These are phyloP conservation scores for Nannizzia gypsea DNA, from an alignment of 2,329 filamentous ascomycete genomes.

Conservation along the genomic window DNA sequence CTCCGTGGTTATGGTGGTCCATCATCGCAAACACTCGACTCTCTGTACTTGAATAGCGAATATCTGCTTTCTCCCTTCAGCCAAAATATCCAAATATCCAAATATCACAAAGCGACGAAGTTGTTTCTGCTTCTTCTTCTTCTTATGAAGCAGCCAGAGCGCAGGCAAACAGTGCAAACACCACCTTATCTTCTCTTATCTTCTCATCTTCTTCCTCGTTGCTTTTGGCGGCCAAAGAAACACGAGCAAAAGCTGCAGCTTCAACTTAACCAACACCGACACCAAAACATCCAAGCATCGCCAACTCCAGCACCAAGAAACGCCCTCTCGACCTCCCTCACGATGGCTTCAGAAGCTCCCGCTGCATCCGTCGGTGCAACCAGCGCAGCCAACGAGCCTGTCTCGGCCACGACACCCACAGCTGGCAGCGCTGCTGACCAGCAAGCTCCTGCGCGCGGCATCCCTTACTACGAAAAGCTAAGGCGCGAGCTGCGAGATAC, in stretches of 20 bases:
- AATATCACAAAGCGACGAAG: too few relatives aligned
- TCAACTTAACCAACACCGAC: too few relatives aligned
- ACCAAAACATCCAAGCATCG: not conserved
- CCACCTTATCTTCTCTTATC: too few relatives aligned
- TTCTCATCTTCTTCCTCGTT: too few relatives aligned
- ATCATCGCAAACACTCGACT: slow-evolving; percentile 12
- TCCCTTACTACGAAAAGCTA: slow-evolving; percentile 62
- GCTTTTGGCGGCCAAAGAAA: too few relatives aligned
- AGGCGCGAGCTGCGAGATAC: slow-evolving; percentile 56
- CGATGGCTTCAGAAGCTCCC: not conserved
- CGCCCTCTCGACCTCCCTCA: not conserved
- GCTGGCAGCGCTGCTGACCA: slow-evolving; percentile 7
- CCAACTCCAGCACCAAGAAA: not conserved
- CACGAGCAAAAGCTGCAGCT: too few relatives aligned
- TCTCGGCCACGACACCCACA: not conserved
- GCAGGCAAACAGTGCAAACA: too few relatives aligned
- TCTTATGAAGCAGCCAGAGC: too few relatives aligned
- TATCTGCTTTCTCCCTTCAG: too few relatives aligned
- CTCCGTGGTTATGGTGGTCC: slow-evolving; percentile 43
- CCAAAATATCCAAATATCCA: too few relatives aligned
- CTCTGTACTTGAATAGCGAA: too few relatives aligned
- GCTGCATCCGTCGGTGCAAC: slow-evolving; percentile 13
- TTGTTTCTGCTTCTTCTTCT: too few relatives aligned
- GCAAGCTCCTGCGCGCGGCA: slow-evolving; percentile 28
- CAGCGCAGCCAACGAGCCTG: slow-evolving; percentile 1